Evolutionary conservation across 2,329 filamentous ascomycete genomes (phyloP).

Genomic region (Emericellopsis cladophorae): DNA sequence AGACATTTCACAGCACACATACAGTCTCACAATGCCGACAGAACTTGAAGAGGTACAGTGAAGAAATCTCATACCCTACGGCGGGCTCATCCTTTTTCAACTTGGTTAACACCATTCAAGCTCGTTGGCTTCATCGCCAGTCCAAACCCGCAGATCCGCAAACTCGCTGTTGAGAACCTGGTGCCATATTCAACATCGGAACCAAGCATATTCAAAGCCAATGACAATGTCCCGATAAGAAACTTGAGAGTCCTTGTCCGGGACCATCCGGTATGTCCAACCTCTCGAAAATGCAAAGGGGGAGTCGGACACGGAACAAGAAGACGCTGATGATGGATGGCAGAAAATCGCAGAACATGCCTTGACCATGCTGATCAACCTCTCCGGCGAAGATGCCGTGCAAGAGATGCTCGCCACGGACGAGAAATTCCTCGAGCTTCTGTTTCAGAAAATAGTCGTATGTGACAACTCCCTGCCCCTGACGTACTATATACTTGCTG

Average conservation of each 20-base stretch:
- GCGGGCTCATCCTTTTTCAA: too few relatives aligned
- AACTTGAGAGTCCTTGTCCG: conserved; percentile 78
- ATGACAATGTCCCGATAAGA: conserved; percentile 65
- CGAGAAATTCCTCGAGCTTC: conserved; percentile 63
- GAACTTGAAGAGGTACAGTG: conserved; percentile 58
- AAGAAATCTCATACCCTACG: not conserved
- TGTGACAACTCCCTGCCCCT: conserved; percentile 15
- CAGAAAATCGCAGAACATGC: conserved; percentile 89
- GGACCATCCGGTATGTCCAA: conserved; percentile 59
- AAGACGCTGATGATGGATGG: too few relatives aligned
- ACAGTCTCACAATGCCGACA: conserved; percentile 46
- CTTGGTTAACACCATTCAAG: conserved; percentile 26
- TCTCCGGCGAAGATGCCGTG: conserved; percentile 65
- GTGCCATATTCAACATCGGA: conserved; percentile 69
- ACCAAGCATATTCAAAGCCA: conserved; percentile 70
- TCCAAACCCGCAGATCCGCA: conserved; percentile 80
- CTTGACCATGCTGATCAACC: conserved; percentile 78
- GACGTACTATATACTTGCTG: not conserved
- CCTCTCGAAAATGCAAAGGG: not conserved
- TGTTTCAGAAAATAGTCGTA: conserved; percentile 65
- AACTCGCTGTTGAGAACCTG: conserved; percentile 74
- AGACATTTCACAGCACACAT: not conserved
- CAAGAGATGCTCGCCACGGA: conserved; percentile 63
- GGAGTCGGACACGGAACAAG: too few relatives aligned
- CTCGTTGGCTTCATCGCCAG: conserved; percentile 89